Evolutionary conservation across 306 rosid species (phyloP).

Genomic region (Crataegus laevigata): DNA sequence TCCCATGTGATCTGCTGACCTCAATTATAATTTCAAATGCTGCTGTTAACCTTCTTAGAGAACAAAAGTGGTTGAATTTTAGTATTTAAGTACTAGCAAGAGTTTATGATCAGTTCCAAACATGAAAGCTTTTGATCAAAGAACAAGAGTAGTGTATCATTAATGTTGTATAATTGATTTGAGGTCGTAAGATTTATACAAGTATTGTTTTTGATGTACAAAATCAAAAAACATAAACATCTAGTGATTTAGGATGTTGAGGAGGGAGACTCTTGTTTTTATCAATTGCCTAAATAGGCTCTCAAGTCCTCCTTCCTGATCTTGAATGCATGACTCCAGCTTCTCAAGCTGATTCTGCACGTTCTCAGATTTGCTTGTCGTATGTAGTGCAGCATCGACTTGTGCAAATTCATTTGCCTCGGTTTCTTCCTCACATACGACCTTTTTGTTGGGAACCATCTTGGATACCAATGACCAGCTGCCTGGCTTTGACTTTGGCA

Average conservation of each 20-base stretch:
- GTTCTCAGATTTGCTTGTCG: background rate
- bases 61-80: background rate
- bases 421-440: background rate
- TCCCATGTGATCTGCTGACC: background rate
- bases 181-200: background rate
- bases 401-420: background rate
- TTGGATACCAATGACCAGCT: slow-evolving; percentile 20
- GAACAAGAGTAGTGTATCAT: background rate
- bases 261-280: slow-evolving; percentile 35
- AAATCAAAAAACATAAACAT: background rate
- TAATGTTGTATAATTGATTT: background rate
- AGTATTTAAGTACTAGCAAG: background rate
- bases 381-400: background rate
- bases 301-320: slow-evolving; percentile 20
- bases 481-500: slow-evolving; percentile 13
- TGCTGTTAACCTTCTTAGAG: background rate
- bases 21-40: background rate
- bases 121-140: background rate
- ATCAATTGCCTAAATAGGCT: slow-evolving; percentile 24
- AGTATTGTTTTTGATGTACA: background rate
- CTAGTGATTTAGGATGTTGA: slow-evolving; percentile 26
- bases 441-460: background rate
- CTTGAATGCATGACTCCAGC: slow-evolving; percentile 22
- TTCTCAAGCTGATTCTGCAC: background rate
- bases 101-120: background rate